These are phyloP conservation scores for Trichoderma breve DNA, from an alignment of 2,329 filamentous ascomycete genomes.

Conservation along the genomic window DNA sequence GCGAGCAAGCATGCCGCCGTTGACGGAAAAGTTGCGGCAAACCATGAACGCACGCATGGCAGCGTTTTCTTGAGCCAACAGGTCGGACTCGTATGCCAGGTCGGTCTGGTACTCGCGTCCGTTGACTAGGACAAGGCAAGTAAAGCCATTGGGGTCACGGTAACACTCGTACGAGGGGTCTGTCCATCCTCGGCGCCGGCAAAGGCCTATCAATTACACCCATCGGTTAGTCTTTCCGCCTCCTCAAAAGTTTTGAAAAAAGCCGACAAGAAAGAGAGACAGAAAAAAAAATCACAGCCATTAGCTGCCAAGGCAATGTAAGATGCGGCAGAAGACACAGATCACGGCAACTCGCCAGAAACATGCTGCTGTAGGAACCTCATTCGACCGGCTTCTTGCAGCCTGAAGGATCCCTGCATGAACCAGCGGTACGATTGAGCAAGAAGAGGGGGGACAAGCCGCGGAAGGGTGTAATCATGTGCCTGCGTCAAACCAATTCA, in stretches of 20 bases:
- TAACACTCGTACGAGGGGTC: constrained; percentile 87
- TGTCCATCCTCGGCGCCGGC: constrained; percentile 89
- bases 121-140: constrained; percentile 90
- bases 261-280: not conserved
- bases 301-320: not conserved
- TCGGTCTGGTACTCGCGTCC: constrained; percentile 96
- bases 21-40: constrained; percentile 95
- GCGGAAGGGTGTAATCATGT: not conserved
- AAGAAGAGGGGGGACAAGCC: not conserved
- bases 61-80: constrained; percentile 85
- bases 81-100: constrained; percentile 75
- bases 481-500: not conserved
- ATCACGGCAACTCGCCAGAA: not conserved
- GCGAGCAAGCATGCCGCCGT: constrained; percentile 81
- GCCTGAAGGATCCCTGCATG: constrained; percentile 7
- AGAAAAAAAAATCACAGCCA: not conserved
- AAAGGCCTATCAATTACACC: constrained; percentile 65
- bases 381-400: constrained; percentile 32
- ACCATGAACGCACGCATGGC: constrained; percentile 97
- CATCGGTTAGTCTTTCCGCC: constrained; percentile 12
- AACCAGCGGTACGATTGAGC: not conserved
- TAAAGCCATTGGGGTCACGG: constrained; percentile 71
- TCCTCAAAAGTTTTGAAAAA: not conserved
- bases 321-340: not conserved
- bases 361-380: constrained; percentile 32